Conservation (phyloP, 2,329 filamentous ascomycete species). For the Tothia fuscella region DNA sequence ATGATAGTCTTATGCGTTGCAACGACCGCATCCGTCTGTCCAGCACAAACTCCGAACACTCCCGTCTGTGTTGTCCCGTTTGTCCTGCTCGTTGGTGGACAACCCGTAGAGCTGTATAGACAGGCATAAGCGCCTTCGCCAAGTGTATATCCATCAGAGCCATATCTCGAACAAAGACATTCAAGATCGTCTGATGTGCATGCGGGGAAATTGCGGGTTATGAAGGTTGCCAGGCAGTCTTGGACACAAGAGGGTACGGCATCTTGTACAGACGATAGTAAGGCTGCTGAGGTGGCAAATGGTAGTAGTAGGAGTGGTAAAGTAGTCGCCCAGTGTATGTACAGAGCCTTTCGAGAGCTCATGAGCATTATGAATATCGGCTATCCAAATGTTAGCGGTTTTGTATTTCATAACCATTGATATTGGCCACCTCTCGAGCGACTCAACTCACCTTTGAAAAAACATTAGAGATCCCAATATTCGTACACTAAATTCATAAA, state of each 20-base stretch:
- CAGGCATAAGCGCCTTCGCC: conserved; percentile 27
- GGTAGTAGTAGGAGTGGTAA: neutral
- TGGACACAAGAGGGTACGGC: conserved; percentile 25
- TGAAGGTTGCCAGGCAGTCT: conserved; percentile 22
- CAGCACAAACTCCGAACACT: conserved; percentile 19
- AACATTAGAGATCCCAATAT: no score
- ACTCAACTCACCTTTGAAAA: no score
- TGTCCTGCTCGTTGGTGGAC: neutral
- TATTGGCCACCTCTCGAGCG: no score
- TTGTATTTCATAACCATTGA: no score
- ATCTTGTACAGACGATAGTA: conserved; percentile 21
- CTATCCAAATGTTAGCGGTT: no score
- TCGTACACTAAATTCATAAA: no score
- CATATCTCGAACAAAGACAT: conserved; percentile 29
- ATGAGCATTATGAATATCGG: conserved; percentile 6
- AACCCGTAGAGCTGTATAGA: conserved; percentile 20
- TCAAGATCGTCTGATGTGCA: conserved; percentile 20
- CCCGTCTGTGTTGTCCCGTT: neutral
- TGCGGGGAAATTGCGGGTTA: conserved; percentile 22
- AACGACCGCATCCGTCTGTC: conserved; percentile 22
- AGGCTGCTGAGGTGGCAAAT: conserved; percentile 12
- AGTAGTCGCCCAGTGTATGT: neutral
- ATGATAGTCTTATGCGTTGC: conserved; percentile 25
- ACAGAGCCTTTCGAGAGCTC: neutral
- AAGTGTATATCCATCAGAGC: conserved; percentile 23